These are phyloP conservation scores for Neurospora sp. DNA, from an alignment of 495 filamentous ascomycete species.

Conservation along the genomic window DNA sequence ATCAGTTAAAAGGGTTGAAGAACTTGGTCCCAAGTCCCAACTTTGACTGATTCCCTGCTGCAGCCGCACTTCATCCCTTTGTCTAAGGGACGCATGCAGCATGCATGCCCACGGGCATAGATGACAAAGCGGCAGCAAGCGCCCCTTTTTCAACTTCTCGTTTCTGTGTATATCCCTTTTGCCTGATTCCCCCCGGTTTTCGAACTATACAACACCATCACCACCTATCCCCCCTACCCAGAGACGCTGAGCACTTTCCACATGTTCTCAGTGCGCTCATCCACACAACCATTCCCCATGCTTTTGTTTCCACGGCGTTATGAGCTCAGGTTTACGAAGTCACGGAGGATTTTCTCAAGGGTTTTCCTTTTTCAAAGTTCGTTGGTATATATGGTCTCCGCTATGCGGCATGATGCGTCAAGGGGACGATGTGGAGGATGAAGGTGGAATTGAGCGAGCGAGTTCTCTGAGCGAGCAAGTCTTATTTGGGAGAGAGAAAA, in stretches of 20 bases:
- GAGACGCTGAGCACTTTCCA: not conserved
- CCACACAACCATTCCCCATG: not conserved
- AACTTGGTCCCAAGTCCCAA: not conserved
- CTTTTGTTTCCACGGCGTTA: not conserved
- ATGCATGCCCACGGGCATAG: not conserved
- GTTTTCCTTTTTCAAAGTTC: not conserved
- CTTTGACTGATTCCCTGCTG: not conserved
- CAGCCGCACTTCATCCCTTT: not conserved
- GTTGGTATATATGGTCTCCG: not conserved
- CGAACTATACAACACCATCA: not conserved
- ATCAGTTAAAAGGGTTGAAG: no score
- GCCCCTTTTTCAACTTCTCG: not conserved
- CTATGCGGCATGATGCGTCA: not conserved
- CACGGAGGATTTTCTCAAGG: not conserved
- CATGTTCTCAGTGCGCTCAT: not conserved
- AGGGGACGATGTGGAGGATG: not conserved
- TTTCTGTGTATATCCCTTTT: constrained; percentile 4
- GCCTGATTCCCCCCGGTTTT: not conserved
- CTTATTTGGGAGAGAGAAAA: not conserved
- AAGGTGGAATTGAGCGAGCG: not conserved
- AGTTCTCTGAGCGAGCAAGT: not conserved
- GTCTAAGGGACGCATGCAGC: not conserved
- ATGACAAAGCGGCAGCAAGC: not conserved
- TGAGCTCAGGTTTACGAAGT: not conserved
- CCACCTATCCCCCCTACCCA: not conserved